Base-by-base conservation (phyloP, 306 rosid species). In the Potentilla sterilis region DNA sequence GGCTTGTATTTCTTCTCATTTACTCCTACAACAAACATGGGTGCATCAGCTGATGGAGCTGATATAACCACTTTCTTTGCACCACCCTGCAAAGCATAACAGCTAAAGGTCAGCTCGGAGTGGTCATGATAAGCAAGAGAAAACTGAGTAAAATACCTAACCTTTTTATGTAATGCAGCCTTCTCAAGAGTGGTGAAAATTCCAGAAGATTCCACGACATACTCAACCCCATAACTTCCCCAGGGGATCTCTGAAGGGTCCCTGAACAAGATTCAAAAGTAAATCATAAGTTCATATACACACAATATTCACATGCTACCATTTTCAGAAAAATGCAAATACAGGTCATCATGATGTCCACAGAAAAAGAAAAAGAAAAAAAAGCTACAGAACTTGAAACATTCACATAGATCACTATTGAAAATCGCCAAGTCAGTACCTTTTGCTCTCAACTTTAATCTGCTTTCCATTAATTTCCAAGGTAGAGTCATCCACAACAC, bases 21-120 rank as follows among this genome's bases (percentile, higher is more conserved):
- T 71, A 95, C 99, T 73, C 99, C 99, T 32, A 95, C 85, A 48
- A 95, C 99, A 75, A 92, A 95, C 99, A 95, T 95, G 24, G 99
- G 99, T 71, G 99, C 99, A 83, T 95, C 96, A 43, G 99, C 96
- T 57, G 99, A 95, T 72, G 99, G 99, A 88, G 99, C 99, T 22
- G 99, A 95, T 79, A 92, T 95, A 70, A 95, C 85, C 34, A 95
- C 95, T 83, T 95, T 92, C 85, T 87, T 92, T 74, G 99, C 99
- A 80, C 99, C 99, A 83, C 80, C 97, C 99, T 95, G 75, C 57
- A 86, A 78, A 70, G 58, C 41, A 38, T 70, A 80, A 75, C 64
- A 57, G 80, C 67, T 40, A 83, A n/a, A 80, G 72, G 47, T 78
- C 24, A 24, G 61, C 70, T 79, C 57, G 46, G n/a, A 42, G 68